Conservation (phyloP, 768 basidiomycete species). For the Kwoniella sp. region DNA sequence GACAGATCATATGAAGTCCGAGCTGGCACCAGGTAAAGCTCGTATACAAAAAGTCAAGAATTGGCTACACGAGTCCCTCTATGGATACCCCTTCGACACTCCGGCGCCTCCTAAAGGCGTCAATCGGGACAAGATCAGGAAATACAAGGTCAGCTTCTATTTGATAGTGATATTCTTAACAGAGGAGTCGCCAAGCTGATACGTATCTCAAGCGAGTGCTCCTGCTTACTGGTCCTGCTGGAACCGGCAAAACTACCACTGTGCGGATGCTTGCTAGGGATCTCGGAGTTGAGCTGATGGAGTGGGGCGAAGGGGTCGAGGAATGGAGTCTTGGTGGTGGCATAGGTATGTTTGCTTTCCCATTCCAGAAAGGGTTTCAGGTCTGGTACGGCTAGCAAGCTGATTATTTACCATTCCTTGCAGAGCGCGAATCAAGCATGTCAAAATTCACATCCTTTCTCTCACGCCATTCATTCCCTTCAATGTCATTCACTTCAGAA, state of each 20-base stretch:
- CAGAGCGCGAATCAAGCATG: constrained; percentile 57
- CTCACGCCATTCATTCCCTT: constrained; percentile 58
- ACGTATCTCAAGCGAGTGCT: constrained; percentile 68
- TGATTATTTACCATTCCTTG: not conserved
- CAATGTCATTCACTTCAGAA: constrained; percentile 36
- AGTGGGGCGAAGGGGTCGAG: constrained; percentile 76
- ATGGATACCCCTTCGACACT: constrained; percentile 34
- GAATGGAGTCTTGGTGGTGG: constrained; percentile 59
- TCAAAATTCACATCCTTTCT: constrained; percentile 77
- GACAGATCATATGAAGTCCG: constrained; percentile 24
- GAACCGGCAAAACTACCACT: constrained; percentile 86
- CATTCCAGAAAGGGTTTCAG: not conserved
- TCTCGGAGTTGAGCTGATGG: constrained; percentile 74
- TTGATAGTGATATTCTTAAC: no score
- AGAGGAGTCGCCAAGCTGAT: not conserved
- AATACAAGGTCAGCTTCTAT: constrained; percentile 46
- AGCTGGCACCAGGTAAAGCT: constrained; percentile 52
- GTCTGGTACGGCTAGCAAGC: not conserved
- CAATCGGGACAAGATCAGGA: constrained; percentile 45
- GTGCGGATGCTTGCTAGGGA: constrained; percentile 73
- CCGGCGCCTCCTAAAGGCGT: constrained; percentile 11
- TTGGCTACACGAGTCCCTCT: constrained; percentile 52
- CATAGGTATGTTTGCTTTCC: constrained; percentile 37
- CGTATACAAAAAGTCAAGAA: constrained; percentile 42
- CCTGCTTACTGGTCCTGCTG: constrained; percentile 82